These are phyloP conservation scores for Lasiosphaeria hispida DNA, from an alignment of 495 filamentous ascomycete genomes.

Conservation along the genomic window DNA sequence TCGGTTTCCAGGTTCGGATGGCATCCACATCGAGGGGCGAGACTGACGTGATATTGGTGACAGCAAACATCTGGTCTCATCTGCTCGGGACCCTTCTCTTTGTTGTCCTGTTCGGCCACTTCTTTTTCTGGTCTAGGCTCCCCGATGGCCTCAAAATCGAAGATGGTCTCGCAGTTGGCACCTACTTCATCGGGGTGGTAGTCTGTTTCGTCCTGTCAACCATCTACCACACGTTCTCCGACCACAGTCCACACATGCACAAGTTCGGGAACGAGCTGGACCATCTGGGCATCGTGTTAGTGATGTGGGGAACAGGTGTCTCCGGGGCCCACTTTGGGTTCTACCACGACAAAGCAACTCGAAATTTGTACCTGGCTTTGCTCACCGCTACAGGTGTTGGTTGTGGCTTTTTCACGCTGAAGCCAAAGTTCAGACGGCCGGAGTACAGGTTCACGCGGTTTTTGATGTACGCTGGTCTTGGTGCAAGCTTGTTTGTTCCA, in stretches of 20 bases:
- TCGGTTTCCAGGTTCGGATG: neutral
- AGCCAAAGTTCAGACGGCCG: conserved; percentile 5
- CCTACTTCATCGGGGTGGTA: conserved; percentile 4
- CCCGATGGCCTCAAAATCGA: neutral
- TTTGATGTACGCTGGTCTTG: conserved; percentile 8
- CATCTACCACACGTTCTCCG: conserved; percentile 12
- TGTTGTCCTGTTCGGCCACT: neutral
- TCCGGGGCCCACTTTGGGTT: conserved; percentile 10
- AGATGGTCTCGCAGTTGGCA: conserved; percentile 7
- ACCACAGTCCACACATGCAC: conserved; percentile 16
- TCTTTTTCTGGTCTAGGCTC: conserved; percentile 2
- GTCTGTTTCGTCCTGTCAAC: conserved; percentile 12
- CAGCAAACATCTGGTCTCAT: conserved; percentile 14
- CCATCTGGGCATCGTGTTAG: conserved; percentile 10
- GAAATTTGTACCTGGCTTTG: conserved; percentile 3
- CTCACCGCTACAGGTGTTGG: conserved; percentile 1
- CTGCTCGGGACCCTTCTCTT: conserved; percentile 10
- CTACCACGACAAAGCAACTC: conserved; percentile 6
- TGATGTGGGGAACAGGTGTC: conserved; percentile 12
- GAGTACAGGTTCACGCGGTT: conserved; percentile 3
- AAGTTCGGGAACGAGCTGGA: conserved; percentile 14
- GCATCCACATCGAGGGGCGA: neutral
- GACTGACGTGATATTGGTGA: neutral
- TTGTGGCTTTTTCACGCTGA: conserved; percentile 5
- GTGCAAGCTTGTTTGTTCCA: conserved; percentile 1